Conservation (phyloP, 345 rosid genomes). For the Sapria himalayana region DNA sequence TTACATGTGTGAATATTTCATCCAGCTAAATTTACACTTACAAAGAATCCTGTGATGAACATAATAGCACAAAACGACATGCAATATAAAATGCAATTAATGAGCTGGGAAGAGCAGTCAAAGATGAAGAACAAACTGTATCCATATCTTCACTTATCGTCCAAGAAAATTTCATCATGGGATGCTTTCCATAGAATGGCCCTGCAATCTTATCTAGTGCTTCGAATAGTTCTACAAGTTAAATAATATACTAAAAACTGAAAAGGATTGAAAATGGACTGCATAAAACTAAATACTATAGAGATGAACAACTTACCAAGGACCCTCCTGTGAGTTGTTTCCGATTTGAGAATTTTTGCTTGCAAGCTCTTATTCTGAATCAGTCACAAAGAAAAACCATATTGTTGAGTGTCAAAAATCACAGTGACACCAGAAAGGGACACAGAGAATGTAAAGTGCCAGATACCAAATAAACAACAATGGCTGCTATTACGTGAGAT, state of each 20-base stretch:
- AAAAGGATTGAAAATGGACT: conserved; percentile 2
- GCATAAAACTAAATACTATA: background rate
- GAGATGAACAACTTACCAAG: conserved; percentile 30
- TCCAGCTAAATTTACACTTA: too few relatives aligned
- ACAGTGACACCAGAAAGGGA: background rate
- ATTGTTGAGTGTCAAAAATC: too few relatives aligned
- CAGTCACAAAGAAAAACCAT: too few relatives aligned
- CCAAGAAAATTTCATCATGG: conserved; percentile 85
- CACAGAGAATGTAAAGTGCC: conserved; percentile 6
- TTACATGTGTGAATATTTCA: too few relatives aligned
- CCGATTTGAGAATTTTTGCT: conserved; percentile 44
- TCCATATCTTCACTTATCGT: conserved; percentile 67
- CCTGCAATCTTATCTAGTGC: conserved; percentile 73
- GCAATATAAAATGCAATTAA: too few relatives aligned
- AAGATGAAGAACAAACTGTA: conserved; percentile 30
- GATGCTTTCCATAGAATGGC: conserved; percentile 89
- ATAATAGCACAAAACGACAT: too few relatives aligned
- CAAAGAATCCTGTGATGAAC: too few relatives aligned
- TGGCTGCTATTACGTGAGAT: too few relatives aligned
- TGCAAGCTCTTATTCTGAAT: conserved; percentile 46
- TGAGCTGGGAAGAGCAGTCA: too few relatives aligned
- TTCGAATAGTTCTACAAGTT: conserved; percentile 20
- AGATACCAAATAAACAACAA: conserved; percentile 4
- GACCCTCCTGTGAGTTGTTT: conserved; percentile 34
- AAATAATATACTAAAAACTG: background rate